Evolutionary conservation across 768 basidiomycete species (phyloP).

Genomic region (Scleroderma bovista): DNA sequence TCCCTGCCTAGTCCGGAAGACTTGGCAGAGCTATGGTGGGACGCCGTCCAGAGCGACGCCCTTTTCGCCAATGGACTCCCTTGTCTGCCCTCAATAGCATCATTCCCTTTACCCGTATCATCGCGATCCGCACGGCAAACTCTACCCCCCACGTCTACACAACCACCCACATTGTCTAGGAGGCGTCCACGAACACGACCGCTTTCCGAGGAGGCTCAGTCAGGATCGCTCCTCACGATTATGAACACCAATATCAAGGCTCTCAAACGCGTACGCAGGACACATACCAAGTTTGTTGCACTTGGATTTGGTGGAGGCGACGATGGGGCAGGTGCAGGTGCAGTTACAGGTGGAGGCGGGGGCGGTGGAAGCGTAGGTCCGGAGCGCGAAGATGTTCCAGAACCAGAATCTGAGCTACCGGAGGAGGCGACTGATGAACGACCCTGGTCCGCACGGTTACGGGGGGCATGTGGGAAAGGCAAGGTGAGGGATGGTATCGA

Average conservation of each 20-base stretch:
- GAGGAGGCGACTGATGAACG: conserved; percentile 48
- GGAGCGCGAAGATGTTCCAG: conserved; percentile 6
- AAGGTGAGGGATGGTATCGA: conserved; percentile 35
- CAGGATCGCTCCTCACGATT: conserved; percentile 46
- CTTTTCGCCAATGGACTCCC: conserved; percentile 65
- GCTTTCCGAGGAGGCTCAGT: conserved; percentile 13
- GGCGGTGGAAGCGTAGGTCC: neutral
- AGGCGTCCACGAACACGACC: conserved; percentile 14
- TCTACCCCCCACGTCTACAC: neutral
- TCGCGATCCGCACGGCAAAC: conserved; percentile 3
- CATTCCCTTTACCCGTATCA: conserved; percentile 13
- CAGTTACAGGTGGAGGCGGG: conserved; percentile 27
- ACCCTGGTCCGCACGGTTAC: conserved; percentile 41
- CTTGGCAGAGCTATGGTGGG: conserved; percentile 67
- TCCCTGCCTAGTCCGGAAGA: conserved; percentile 36
- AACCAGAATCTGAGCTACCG: conserved; percentile 8
- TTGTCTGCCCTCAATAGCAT: conserved; percentile 33
- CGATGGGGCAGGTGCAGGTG: conserved; percentile 30
- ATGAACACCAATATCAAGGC: conserved; percentile 79
- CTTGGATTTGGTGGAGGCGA: conserved; percentile 38
- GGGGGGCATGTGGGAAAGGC: neutral
- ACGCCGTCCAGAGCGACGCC: conserved; percentile 55
- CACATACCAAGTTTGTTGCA: conserved; percentile 65
- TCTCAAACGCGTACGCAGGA: conserved; percentile 65
- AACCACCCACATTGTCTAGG: conserved; percentile 22